Conservation (phyloP, 1,139 yeast genomes). For the Blastobotrys indianensis region DNA sequence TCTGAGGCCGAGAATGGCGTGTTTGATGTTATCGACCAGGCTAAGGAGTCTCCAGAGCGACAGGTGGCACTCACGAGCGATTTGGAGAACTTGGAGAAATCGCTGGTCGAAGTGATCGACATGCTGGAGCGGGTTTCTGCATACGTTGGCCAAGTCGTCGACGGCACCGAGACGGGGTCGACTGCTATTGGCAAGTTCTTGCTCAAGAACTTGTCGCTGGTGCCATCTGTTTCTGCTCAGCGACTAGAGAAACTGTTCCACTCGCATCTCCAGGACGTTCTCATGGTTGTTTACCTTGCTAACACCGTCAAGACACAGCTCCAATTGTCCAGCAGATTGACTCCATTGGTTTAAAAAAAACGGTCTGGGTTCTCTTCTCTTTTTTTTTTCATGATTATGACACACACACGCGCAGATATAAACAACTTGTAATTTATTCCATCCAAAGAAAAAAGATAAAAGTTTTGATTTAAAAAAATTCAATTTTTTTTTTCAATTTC, state of each 20-base stretch:
- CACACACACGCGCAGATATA: no score
- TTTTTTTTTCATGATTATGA: no score
- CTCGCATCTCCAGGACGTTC: conserved; percentile 73
- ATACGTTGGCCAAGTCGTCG: conserved; percentile 43
- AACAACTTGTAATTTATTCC: not conserved
- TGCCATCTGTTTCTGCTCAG: conserved; percentile 57
- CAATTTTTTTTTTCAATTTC: not conserved
- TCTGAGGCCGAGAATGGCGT: conserved; percentile 49
- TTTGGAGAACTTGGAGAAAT: conserved; percentile 46
- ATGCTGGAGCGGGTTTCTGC: conserved; percentile 51
- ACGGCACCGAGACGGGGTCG: conserved; percentile 40
- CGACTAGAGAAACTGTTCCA: conserved; percentile 59
- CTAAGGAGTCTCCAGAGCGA: conserved; percentile 34
- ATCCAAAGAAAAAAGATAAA: not conserved
- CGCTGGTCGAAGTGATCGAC: conserved; percentile 51
- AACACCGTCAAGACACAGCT: conserved; percentile 82
- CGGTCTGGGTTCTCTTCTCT: no score
- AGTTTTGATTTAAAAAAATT: not conserved
- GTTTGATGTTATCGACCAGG: conserved; percentile 33
- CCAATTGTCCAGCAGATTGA: conserved; percentile 70
- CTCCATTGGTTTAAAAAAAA: conserved; percentile 41
- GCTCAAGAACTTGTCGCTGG: conserved; percentile 54
- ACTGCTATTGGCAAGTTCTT: conserved; percentile 57
- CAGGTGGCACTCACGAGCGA: conserved; percentile 38
- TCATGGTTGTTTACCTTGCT: conserved; percentile 78